Base-by-base conservation (phyloP, 2,329 filamentous ascomycete genomes). In the Botrytis cinerea region DNA sequence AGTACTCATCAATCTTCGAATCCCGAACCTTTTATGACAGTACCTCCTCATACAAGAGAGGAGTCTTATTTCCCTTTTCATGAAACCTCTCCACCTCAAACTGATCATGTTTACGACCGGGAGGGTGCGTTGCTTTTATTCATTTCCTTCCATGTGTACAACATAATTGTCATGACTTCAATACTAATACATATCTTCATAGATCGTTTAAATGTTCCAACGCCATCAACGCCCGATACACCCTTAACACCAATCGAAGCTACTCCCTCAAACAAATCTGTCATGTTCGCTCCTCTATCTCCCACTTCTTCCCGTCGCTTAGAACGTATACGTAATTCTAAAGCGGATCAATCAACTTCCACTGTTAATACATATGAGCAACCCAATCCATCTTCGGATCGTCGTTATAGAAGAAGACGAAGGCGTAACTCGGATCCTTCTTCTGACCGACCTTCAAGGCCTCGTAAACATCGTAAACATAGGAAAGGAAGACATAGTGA, bases 241-340 rank as follows among this genome's bases (percentile, higher is more conserved):
- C 43, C 46, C 14, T 12, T 48, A 9, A 43, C 51, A 28, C 54
- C 70, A 57, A 72, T 62, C 18, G 51, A 68, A 32, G 70, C 38
- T 35, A 32, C 54, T 4, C 70, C 35, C 38, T 67, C 69, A 48
- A 77, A 76, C 32, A 80, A 79, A 76, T 81, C 79, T 40, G 80
- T 81, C 60, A 77, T 75, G 32, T 81, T 81, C 68, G 78, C 78
- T 22, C 80, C 80, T 22, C 75, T 81, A 12, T 81, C 80, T 3
- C 79, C 79, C 25, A 77, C 76, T 20, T 80, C 78, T 38, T 78
- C 77, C 12, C 76, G 75, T 16, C 70, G 70, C 20, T 59, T 72
- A 46, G 70, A 72, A 72, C 60, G 60, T 57, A 72, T 72, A 22
- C 70, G 46, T 20, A 72, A 22, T 67, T 63, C 70, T 5, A 72